Base-by-base conservation (phyloP, 2,329 filamentous ascomycete genomes). In the Ramularia endophylla region DNA sequence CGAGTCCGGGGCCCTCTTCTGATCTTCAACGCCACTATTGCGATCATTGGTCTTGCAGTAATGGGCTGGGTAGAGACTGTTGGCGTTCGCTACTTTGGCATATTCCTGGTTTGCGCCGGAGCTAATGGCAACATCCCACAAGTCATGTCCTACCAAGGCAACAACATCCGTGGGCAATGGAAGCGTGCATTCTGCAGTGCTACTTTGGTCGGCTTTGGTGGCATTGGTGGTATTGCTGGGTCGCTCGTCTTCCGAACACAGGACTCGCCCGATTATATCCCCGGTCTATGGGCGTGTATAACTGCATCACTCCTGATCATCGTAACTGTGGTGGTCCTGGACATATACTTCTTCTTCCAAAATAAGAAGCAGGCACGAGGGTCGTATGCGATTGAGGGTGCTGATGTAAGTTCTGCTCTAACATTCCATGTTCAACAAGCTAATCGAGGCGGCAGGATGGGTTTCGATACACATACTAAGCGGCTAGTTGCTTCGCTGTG, bases 131-230 rank as follows among this genome's bases (percentile, higher is more conserved):
- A 90, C 58, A 73, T 89, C 9, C 85, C 87, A 0, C 72, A 78
- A 1, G 70, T 76, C 38, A 79, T 92, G 70, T 74, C 83, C 0
- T 90, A 87, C 65, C 85, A 89, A 67, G 84, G 85, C 27, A 92
- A 89, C 65, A 94, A 92, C 63, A 83, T 92, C 56, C 80, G 84
- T 39, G 87, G 86, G 1, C 85, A 90, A 65, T 92, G 85, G 85
- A 92, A 89, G 69, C 77, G 87, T 29, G 85, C 85, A 0, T 82
- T 90, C 54, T 83, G 78, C 63, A 83, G 77, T 48, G 83, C 86
- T 1, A 82, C 80, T 0, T 73, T 89, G 2, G 82, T 92, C 3
- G 83, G 81, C 1, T 78, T 85, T 44, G 85, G 85, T n/a, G 49
- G 49, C n/a, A 47, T 51, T 22, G 49, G 49, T 13, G 49, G 49